A percentile compares a stretch with the other conserved stretches of the same genome.
These are phyloP conservation scores for Pseudocercospora vitis DNA, from an alignment of 2,329 filamentous ascomycete genomes.

Conservation along the genomic window DNA sequence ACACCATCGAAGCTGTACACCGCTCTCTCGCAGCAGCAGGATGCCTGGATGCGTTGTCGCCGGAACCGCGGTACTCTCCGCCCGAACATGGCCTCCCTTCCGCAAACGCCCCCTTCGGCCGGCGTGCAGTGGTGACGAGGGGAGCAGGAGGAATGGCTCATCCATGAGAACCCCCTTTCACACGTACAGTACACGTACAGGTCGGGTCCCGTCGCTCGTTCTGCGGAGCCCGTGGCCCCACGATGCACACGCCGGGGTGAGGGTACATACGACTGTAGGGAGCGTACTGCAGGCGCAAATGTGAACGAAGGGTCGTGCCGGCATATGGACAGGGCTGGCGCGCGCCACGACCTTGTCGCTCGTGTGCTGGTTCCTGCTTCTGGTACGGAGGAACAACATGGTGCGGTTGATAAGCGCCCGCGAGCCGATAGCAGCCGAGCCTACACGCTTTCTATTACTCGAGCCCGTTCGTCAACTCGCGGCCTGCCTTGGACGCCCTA, in stretches of 20 bases:
- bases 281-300: too few species aligned
- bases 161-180: too few species aligned
- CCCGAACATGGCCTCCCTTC: not conserved
- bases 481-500: conserved; percentile 10
- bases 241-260: not conserved
- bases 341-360: not conserved
- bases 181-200: too few species aligned
- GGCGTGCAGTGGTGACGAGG: not conserved
- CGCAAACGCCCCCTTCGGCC: not conserved
- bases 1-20: conserved; percentile 8
- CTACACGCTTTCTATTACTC: conserved; percentile 17
- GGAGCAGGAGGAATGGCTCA: not conserved
- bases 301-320: not conserved
- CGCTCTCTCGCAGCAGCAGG: conserved; percentile 7
- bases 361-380: conserved; percentile 7
- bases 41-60: not conserved
- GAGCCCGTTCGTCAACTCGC: conserved; percentile 8
- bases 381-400: too few species aligned
- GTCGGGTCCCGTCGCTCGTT: too few species aligned
- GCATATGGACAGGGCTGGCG: not conserved
- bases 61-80: not conserved
- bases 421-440: conserved; percentile 6
- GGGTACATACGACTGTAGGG: not conserved
- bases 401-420: conserved; percentile 1
- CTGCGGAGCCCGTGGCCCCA: too few species aligned